Evolutionary conservation across 2,329 filamentous ascomycete genomes (phyloP).

Genomic region (Parascedosporium putredinis): DNA sequence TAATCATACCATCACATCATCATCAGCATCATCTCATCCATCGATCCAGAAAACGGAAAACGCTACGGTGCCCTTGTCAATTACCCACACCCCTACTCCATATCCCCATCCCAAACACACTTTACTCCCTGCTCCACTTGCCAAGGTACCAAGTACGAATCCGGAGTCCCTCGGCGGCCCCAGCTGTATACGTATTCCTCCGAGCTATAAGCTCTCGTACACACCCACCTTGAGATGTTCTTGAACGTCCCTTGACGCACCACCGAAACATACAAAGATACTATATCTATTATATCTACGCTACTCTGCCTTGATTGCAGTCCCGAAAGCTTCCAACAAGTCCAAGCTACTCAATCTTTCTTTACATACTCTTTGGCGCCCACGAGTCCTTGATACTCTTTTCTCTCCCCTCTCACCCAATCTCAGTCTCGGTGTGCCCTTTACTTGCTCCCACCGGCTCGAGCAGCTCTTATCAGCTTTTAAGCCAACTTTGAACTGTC

Average conservation of each 20-base stretch:
- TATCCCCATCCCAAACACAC: not conserved
- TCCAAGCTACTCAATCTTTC: not conserved
- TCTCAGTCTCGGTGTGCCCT: no score
- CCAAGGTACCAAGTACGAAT: not conserved
- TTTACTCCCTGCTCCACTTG: not conserved
- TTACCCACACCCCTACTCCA: not conserved
- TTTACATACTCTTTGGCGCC: no score
- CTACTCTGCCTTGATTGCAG: no score
- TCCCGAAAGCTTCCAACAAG: not conserved
- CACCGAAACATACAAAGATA: not conserved
- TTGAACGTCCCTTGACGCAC: slow-evolving; percentile 1
- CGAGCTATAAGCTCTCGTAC: slow-evolving; percentile 1
- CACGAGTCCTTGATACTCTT: not conserved
- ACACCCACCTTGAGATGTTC: not conserved
- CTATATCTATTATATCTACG: slow-evolving; percentile 2
- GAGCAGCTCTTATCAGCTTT: no score
- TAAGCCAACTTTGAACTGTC: no score
- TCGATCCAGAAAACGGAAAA: not conserved
- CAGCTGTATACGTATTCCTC: not conserved
- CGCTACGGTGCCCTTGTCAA: not conserved
- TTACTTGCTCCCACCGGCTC: no score
- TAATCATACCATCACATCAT: slow-evolving; percentile 4
- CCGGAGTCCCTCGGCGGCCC: not conserved
- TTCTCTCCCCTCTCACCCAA: not conserved
- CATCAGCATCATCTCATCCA: not conserved